Base-by-base conservation (phyloP, 805 yeast species). In the Yamadazyma endophytica region DNA sequence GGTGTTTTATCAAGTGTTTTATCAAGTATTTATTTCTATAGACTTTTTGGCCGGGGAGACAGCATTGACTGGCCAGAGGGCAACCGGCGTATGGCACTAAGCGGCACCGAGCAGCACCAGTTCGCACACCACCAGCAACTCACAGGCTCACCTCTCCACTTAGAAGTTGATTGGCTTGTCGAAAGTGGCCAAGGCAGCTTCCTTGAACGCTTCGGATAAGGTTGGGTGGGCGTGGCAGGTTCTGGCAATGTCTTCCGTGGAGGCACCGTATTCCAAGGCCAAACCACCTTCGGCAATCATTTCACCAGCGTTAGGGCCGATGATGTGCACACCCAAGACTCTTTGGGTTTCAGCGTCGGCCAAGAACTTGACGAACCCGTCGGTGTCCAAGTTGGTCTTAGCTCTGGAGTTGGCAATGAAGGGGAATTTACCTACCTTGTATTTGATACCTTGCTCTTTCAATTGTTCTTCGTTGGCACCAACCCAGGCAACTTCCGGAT, bases 401-500 rank as follows among this genome's bases (percentile, higher is more conserved):
- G 99, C 99, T 74, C 99, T 87, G 32, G 98, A 92, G 79, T 92
- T 92, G 51, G 99, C 99, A 54, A 87, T 74, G 73, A 92, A 92
- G 61, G 97, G 96, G 88, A 90, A 92, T 70, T 92, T 92, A 58
- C 99, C 99, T 40, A 84, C 76, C 65, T 82, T 89, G 77, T 83
- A 92, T 50, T 81, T 74, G 62, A 88, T 78, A 49, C 96, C 96
- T 50, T 87, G 87, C 49, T 75, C 89, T 74, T 90, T 89, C 60
- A 89, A 76, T 67, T 89, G 89, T 70, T 89, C 81, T 70, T 92
- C 99, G 55, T 79, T 84, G 67, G 85, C 85, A 50, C 99, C 99
- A 49, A 85, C 96, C 98, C 98, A 92, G 32, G 97, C 97, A 49
- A 92, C 96, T 73, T 92, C 99, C 44, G 99, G 99, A 68, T 88